phyloP scores from a whole-genome alignment of 2,329 filamentous ascomycete genomes.

The Aspergillus floridensis region DNA sequence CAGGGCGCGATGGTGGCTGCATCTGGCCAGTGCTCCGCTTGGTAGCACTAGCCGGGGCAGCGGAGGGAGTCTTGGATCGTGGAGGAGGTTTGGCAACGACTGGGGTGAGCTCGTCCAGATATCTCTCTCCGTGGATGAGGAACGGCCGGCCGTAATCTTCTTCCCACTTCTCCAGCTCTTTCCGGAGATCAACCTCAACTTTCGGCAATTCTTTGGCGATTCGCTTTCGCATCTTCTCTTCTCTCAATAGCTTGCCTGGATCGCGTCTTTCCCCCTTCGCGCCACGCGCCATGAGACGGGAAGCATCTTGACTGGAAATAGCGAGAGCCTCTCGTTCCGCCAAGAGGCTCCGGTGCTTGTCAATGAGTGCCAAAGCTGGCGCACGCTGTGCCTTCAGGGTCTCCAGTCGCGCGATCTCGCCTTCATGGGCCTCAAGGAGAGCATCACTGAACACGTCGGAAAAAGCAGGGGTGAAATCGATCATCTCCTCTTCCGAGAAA shows the following conservation, averaged over 20 bases:
- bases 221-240: conserved; percentile 98
- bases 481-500: conserved; percentile 97
- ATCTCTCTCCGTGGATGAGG: conserved; percentile 86
- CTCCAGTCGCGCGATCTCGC: conserved; percentile 80
- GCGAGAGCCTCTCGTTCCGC: conserved; percentile 82
- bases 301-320: conserved; percentile 92
- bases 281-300: conserved; percentile 84
- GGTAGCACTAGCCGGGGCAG: conserved; percentile 20
- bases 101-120: conserved; percentile 74
- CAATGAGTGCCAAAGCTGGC: conserved; percentile 76
- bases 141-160: conserved; percentile 93
- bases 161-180: conserved; percentile 81
- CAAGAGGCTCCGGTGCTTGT: conserved; percentile 77
- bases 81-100: conserved; percentile 66
- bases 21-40: conserved; percentile 15
- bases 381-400: conserved; percentile 80
- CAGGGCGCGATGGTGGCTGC: conserved; percentile 28
- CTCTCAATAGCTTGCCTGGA: conserved; percentile 85
- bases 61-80: conserved; percentile 47
- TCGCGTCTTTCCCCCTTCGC: conserved; percentile 93
- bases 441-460: conserved; percentile 97
- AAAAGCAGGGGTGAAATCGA: conserved; percentile 95
- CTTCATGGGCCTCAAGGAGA: conserved; percentile 88
- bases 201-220: conserved; percentile 96
- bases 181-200: conserved; percentile 77